These are phyloP conservation scores for Aspergillus transmontanensis DNA, from an alignment of 2,329 filamentous ascomycete genomes.

Conservation along the genomic window DNA sequence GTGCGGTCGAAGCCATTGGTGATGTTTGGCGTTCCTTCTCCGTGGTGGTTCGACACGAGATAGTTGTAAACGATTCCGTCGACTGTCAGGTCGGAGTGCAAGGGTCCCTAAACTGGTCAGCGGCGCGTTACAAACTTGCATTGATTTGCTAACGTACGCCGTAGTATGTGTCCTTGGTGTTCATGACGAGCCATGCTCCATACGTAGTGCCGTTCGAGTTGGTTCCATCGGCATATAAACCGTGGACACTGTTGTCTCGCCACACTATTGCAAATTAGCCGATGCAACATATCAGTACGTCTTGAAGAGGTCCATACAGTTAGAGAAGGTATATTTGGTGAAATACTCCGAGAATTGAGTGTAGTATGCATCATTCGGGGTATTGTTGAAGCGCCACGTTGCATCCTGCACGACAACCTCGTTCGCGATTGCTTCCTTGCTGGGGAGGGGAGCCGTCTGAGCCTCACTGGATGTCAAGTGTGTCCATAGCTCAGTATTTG, in stretches of 20 bases:
- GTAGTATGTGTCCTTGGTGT: conserved; percentile 51
- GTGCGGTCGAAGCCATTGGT: conserved; percentile 66
- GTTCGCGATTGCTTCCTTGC: conserved; percentile 36
- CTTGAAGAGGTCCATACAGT: conserved; percentile 33
- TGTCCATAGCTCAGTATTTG: conserved; percentile 63
- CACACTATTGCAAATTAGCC: conserved; percentile 36
- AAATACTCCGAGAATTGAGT: conserved; percentile 62
- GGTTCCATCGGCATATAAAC: conserved; percentile 56
- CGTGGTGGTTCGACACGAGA: conserved; percentile 65
- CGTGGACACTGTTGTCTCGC: conserved; percentile 61
- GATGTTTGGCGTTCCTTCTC: conserved; percentile 65
- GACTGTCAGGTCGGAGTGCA: conserved; percentile 65
- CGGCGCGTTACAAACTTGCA: neutral
- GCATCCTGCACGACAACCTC: conserved; percentile 63
- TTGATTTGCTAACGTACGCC: conserved; percentile 18
- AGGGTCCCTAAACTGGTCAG: conserved; percentile 47
- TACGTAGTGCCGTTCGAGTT: conserved; percentile 55
- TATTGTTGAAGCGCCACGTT: conserved; percentile 62
- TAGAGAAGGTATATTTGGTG: conserved; percentile 66
- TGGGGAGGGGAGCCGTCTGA: conserved; percentile 57
- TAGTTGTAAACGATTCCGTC: conserved; percentile 70
- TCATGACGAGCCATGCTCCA: conserved; percentile 66
- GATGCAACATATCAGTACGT: neutral
- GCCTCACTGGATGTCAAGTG: conserved; percentile 61
- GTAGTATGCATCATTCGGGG: conserved; percentile 58